Evolutionary conservation across 495 filamentous ascomycete species (phyloP).

Genomic region (Aspergillus homomorphus): DNA sequence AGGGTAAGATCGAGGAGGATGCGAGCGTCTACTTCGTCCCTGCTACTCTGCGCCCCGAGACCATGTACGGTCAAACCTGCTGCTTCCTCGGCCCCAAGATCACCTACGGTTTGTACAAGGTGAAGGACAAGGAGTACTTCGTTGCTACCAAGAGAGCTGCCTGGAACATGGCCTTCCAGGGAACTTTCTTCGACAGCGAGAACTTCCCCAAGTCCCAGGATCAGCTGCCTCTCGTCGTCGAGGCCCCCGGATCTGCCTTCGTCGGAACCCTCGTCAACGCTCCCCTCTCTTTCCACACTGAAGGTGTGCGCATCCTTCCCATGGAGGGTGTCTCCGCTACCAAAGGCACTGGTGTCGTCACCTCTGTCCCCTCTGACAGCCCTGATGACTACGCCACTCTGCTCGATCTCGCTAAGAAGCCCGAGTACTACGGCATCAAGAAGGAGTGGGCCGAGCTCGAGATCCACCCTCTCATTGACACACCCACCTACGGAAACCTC

Average conservation of each 20-base stretch:
- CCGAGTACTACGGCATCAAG: constrained; percentile 95
- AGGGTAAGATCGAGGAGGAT: constrained; percentile 73
- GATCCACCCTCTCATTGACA: constrained; percentile 83
- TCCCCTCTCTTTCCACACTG: constrained; percentile 81
- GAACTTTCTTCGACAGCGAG: constrained; percentile 72
- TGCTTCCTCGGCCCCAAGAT: constrained; percentile 93
- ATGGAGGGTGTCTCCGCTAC: constrained; percentile 90
- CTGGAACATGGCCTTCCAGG: constrained; percentile 95
- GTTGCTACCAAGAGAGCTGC: constrained; percentile 83
- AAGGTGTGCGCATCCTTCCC: constrained; percentile 81
- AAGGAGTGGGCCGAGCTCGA: constrained; percentile 95
- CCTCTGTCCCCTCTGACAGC: constrained; percentile 90
- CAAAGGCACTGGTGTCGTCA: constrained; percentile 96
- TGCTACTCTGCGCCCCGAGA: constrained; percentile 91
- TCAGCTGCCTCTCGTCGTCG: constrained; percentile 53
- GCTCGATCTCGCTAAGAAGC: constrained; percentile 85
- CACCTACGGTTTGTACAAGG: constrained; percentile 85
- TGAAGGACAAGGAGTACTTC: constrained; percentile 78
- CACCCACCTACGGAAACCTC: constrained; percentile 82
- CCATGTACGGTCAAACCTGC: constrained; percentile 96
- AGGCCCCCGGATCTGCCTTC: constrained; percentile 71
- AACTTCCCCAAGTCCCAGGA: constrained; percentile 63
- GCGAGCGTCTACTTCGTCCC: constrained; percentile 86
- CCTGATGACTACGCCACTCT: constrained; percentile 94
- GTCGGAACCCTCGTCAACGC: constrained; percentile 84